Conservation (phyloP, 2,329 filamentous ascomycete species). For the Ophiostoma ulmi region DNA sequence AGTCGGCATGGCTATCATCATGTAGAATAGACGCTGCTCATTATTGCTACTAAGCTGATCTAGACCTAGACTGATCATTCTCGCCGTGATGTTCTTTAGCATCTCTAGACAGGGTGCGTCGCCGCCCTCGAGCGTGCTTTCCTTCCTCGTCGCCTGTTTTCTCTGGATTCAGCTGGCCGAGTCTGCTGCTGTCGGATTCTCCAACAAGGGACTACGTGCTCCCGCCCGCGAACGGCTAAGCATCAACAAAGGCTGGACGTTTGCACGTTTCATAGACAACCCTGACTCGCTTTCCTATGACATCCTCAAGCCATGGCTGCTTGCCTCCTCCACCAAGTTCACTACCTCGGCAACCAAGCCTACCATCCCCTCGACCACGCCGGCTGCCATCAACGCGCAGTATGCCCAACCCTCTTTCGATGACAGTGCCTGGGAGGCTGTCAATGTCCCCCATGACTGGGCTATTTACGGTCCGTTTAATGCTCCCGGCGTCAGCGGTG, state of each 20-base stretch:
- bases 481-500: constrained; percentile 36
- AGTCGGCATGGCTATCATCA: not conserved
- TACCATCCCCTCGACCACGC: constrained; percentile 17
- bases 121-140: not conserved
- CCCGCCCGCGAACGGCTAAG: constrained; percentile 33
- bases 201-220: not conserved
- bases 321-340: constrained; percentile 26
- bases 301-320: constrained; percentile 30
- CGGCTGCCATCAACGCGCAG: constrained; percentile 18
- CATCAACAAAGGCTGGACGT: constrained; percentile 36
- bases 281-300: constrained; percentile 36
- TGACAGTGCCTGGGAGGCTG: constrained; percentile 39
- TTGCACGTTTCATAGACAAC: constrained; percentile 34
- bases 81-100: not conserved
- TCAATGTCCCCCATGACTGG: constrained; percentile 46
- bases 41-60: not conserved
- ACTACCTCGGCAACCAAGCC: constrained; percentile 19
- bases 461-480: constrained; percentile 45
- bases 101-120: not conserved
- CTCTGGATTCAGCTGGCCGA: constrained; percentile 1
- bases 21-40: not conserved
- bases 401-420: constrained; percentile 30
- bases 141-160: not conserved
- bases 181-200: not conserved
- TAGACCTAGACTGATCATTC: not conserved